Evolutionary conservation across 1,284 basidiomycete genomes (phyloP).

Genomic region (Ceraceosorus bombacis): DNA sequence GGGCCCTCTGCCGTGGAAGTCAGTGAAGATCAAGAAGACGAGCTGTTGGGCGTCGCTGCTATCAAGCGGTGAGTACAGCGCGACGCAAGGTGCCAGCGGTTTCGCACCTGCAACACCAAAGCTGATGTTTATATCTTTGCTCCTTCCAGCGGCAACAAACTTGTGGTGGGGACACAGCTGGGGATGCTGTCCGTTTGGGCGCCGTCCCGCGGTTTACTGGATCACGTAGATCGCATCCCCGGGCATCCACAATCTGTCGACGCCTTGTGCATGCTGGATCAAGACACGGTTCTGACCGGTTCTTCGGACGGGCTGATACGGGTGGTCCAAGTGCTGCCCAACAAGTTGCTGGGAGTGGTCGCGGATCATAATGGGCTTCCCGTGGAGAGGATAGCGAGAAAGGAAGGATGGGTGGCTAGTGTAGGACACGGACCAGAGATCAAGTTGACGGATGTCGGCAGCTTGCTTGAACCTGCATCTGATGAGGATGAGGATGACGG

Average conservation of each 20-base stretch:
- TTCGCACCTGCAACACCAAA: neutral
- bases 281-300: slow-evolving; percentile 69
- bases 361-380: slow-evolving; percentile 78
- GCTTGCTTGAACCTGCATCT: slow-evolving; percentile 55
- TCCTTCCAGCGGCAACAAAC: slow-evolving; percentile 60
- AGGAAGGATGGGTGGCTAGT: slow-evolving; percentile 76
- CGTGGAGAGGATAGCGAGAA: slow-evolving; percentile 69
- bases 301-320: slow-evolving; percentile 86
- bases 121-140: no score
- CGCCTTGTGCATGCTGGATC: slow-evolving; percentile 61
- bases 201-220: slow-evolving; percentile 73
- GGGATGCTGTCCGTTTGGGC: slow-evolving; percentile 89
- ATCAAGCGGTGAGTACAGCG: slow-evolving; percentile 63
- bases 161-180: slow-evolving; percentile 79
- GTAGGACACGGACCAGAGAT: slow-evolving; percentile 83
- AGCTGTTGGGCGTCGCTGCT: slow-evolving; percentile 71
- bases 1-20: slow-evolving; percentile 61
- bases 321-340: slow-evolving; percentile 80
- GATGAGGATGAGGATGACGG: slow-evolving; percentile 27
- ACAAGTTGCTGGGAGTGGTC: slow-evolving; percentile 79
- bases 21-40: slow-evolving; percentile 89
- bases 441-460: slow-evolving; percentile 71
- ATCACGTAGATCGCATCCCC: slow-evolving; percentile 86
- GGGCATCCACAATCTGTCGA: slow-evolving; percentile 65
- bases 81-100: neutral